Evolutionary conservation across 805 yeast species (phyloP), one percentile per base, ranked within the genome.

Genomic region (Maudiozyma saulgeensis): DNA sequence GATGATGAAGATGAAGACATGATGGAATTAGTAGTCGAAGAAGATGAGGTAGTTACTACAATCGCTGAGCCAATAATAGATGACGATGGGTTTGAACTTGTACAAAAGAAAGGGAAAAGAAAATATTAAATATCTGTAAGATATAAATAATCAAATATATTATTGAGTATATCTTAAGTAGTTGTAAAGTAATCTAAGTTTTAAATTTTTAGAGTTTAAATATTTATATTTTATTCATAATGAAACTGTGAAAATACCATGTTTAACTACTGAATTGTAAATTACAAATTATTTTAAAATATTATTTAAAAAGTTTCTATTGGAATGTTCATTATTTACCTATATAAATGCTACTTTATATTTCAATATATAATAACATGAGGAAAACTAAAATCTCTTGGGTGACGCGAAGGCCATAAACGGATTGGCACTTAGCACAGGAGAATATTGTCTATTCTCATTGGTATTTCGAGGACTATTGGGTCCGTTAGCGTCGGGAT

Each of bases 81-180:
- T 62, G 98, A 91, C 34, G 98, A 91, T 62, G 99, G 98, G 1
- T 91, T 91, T 61, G 93, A 89, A 58, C 68, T 88, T 52, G 97
- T 91, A 3, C 88, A 82, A 59, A 82, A 78, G 61, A 81, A 79
- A 60, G 81, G 85, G 21, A 39, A 39, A 19, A 39, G 25, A 18
- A 39, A 19, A 39, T 39, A 18, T 13, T 39, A 39, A 39, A 39
- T 16, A 8, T 35, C 18, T 13, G 4, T 35, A 16, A 7, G 16
- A 35, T 15, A 6, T n/a, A 35, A 15, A 35, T n/a, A 35, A 15
- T n/a, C 3, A 13, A 15, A 13, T n/a, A 11, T 28, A 28, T 28
- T 9, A 28, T 11, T 6, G 3, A 11, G 32, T 9, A 28, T 28
- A 11, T 28, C 9, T 28, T 28, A 28, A 28, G 6, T 28, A 28